phyloP scores from a whole-genome alignment of 495 filamentous ascomycete genomes.

The Podospora conica region DNA sequence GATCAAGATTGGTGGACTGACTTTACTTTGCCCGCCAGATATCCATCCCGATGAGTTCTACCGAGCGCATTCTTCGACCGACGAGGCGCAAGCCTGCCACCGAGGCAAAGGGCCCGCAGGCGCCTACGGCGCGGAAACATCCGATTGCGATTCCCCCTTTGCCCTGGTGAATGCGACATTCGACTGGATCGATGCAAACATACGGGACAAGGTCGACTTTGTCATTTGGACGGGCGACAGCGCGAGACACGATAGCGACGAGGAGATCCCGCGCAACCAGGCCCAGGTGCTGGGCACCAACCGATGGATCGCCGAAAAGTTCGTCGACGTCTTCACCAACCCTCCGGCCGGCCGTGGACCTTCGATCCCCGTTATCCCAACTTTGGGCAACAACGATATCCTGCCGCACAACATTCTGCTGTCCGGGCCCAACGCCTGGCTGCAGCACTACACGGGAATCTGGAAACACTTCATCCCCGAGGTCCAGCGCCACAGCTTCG shows the following conservation, averaged over 20 bases:
- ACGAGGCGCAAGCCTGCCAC: conserved; percentile 68
- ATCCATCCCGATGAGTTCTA: conserved; percentile 87
- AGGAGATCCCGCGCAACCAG: conserved; percentile 65
- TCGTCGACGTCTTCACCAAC: conserved; percentile 63
- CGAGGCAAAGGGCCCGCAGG: conserved; percentile 70
- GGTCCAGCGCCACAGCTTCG: conserved; percentile 84
- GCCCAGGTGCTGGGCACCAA: conserved; percentile 73
- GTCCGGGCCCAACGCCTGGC: conserved; percentile 78
- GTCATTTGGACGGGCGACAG: conserved; percentile 97
- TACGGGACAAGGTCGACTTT: conserved; percentile 85
- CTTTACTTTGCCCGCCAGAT: conserved; percentile 47
- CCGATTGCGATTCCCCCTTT: conserved; percentile 80
- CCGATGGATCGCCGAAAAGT: conserved; percentile 64
- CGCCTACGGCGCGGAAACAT: conserved; percentile 72
- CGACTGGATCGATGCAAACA: conserved; percentile 78
- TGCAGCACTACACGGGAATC: conserved; percentile 61
- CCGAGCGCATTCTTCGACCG: conserved; percentile 63
- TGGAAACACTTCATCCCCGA: conserved; percentile 90
- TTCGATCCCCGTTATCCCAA: conserved; percentile 77
- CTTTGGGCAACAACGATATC: conserved; percentile 94
- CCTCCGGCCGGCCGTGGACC: conserved; percentile 45
- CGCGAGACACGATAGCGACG: conserved; percentile 91
- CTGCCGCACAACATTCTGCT: conserved; percentile 93
- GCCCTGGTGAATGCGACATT: conserved; percentile 84
- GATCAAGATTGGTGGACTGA: not conserved